These are phyloP conservation scores for Mucor plumbeus DNA, from an alignment of 371 early-diverging fungal genomes.

Conservation along the genomic window DNA sequence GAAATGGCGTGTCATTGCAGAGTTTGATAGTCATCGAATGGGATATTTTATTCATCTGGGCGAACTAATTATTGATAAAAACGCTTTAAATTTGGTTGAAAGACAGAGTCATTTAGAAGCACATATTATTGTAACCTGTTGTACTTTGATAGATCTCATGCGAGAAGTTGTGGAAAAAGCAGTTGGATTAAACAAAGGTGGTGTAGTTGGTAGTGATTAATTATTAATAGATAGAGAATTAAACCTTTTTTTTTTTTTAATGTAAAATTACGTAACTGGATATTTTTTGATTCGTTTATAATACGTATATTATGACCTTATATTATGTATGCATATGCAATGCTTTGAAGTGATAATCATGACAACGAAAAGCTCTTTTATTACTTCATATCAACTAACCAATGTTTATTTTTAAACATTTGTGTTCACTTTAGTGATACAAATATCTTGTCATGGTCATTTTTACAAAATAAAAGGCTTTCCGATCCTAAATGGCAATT, in stretches of 20 bases:
- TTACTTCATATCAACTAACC: background rate
- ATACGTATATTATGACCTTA: background rate
- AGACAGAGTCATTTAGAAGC: conserved; percentile 39
- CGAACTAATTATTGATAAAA: conserved; percentile 39
- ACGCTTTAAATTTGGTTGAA: conserved; percentile 32
- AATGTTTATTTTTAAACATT: conserved; percentile 5
- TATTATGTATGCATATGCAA: background rate
- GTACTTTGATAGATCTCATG: conserved; percentile 55
- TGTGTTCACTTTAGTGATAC: background rate
- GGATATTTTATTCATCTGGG: conserved; percentile 53
- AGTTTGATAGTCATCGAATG: conserved; percentile 55
- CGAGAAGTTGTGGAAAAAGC: conserved; percentile 58
- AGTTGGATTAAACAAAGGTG: conserved; percentile 48
- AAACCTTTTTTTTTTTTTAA: no score
- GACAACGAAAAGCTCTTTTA: background rate
- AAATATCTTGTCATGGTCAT: background rate
- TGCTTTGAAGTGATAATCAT: background rate
- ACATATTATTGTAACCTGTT: conserved; percentile 48
- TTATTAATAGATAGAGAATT: no score
- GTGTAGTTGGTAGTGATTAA: conserved; percentile 49
- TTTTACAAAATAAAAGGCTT: background rate
- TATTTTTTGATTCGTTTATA: no score
- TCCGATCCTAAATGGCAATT: background rate
- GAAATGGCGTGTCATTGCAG: conserved; percentile 42
- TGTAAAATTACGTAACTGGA: background rate